Evolutionary conservation across 305 asterid species (phyloP), one percentile per base, ranked within the genome.

Genomic region (Solanum hybrid): DNA sequence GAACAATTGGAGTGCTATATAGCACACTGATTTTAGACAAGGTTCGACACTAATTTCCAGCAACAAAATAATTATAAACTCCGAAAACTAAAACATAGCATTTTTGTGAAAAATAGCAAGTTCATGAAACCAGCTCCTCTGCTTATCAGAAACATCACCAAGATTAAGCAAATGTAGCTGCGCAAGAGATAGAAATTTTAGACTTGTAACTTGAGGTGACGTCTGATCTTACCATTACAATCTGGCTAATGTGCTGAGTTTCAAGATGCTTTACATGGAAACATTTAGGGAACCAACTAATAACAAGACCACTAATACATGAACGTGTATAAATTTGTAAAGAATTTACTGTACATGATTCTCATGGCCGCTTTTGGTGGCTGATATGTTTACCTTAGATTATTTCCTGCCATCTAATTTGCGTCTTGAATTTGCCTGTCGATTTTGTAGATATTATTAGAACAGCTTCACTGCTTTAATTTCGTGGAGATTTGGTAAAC

Each of bases 51-150:
- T 79, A 79, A 22, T 79, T 36, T 34, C 57, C 45, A 61, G 41
- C 22, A 36, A 24, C 17, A 86, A 86, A 45, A 17, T 70, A 65
- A 31, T 32, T 33, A 86, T 86, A 34, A 86, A 51, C 37, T 86
- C 76, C 41, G n/a, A 22, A 84, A 51, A 86, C 41, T 32, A 22
- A 27, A 57, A 36, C 89, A 51, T 38, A 22, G 13, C n/a, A 77
- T 77, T 77, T 77, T 77, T 77, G 98, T 95, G 32, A 97, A 95
- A 93, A 94, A 96, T 72, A 97, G 93, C 81, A 95, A 94, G 91
- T 95, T 94, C 93, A 94, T 95, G 93, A 96, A 96, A 45, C 98
- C 96, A 10, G 96, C 98, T 90, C 97, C 97, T 93, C 97, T 95
- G 94, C 89, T 87, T 45, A 86, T 73, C 78, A 86, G 77, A 39